Conservation (phyloP, 768 basidiomycete species). For the Lactarius quietus region DNA sequence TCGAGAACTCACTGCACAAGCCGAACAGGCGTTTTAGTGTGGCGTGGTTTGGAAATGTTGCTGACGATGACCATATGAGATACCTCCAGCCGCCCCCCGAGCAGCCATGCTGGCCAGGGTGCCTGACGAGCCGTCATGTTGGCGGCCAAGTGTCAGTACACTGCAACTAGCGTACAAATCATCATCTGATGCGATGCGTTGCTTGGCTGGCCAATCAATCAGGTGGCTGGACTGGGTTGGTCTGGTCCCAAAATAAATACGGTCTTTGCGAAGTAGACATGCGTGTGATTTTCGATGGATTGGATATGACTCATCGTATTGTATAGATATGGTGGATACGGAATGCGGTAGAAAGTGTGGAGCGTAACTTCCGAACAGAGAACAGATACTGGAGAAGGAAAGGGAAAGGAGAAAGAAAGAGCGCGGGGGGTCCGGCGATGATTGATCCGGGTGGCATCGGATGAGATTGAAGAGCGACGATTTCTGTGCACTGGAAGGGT, state of each 20-base stretch:
- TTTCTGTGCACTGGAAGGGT: neutral
- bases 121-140: neutral
- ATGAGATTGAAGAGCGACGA: neutral
- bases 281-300: neutral
- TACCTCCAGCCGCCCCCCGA: neutral
- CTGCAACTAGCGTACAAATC: neutral
- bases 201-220: neutral
- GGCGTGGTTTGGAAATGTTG: neutral
- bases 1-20: neutral
- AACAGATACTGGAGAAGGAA: neutral
- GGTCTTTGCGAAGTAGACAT: neutral
- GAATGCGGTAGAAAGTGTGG: neutral
- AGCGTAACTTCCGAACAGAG: neutral
- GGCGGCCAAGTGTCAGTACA: neutral
- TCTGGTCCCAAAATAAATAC: neutral
- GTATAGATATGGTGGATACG: neutral
- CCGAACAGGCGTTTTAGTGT: neutral
- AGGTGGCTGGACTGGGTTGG: neutral
- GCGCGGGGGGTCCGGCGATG: neutral
- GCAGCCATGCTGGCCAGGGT: neutral
- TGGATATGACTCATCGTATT: neutral
- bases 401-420: neutral
- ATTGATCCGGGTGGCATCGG: neutral
- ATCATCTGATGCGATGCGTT: neutral
- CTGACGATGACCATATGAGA: neutral